Conservation (phyloP, 257 asterid genomes). For the Nicotiana tabacum region DNA sequence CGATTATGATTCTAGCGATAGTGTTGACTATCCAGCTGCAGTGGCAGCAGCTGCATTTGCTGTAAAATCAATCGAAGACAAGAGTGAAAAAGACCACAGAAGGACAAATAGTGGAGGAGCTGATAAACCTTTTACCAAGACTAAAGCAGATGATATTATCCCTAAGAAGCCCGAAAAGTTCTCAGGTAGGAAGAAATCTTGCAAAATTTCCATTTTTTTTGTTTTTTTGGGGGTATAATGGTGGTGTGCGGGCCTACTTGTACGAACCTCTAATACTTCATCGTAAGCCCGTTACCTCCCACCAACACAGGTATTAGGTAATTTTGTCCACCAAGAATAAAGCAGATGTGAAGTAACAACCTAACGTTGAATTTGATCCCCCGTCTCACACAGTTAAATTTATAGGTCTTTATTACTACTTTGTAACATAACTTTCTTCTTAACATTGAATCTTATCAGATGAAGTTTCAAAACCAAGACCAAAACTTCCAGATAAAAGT, state of each 20-base stretch:
- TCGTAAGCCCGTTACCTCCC: too few species aligned
- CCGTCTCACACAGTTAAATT: too few species aligned
- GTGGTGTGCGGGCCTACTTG: too few species aligned
- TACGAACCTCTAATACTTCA: too few species aligned
- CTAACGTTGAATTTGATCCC: too few species aligned
- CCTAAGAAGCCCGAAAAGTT: constrained; percentile 25
- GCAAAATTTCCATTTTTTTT: too few species aligned
- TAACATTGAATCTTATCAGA: constrained; percentile 26
- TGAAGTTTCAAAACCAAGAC: constrained; percentile 36
- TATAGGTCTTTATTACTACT: neutral
- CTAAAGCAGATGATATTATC: constrained; percentile 25
- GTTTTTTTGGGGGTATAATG: too few species aligned
- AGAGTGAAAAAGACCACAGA: constrained; percentile 20
- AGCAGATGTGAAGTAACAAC: too few species aligned
- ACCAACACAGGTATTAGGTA: too few species aligned
- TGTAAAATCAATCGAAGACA: constrained; percentile 56
- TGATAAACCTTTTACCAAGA: constrained; percentile 30
- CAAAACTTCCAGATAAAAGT: constrained; percentile 28
- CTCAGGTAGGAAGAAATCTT: constrained; percentile 36
- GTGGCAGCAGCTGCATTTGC: constrained; percentile 94
- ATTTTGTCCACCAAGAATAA: too few species aligned
- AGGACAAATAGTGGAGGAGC: constrained; percentile 15
- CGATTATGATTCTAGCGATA: constrained; percentile 34
- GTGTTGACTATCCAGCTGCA: constrained; percentile 55
- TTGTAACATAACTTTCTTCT: constrained; percentile 2